phyloP scores from a whole-genome alignment of 768 basidiomycete species.

The Trametes sanguinea region DNA sequence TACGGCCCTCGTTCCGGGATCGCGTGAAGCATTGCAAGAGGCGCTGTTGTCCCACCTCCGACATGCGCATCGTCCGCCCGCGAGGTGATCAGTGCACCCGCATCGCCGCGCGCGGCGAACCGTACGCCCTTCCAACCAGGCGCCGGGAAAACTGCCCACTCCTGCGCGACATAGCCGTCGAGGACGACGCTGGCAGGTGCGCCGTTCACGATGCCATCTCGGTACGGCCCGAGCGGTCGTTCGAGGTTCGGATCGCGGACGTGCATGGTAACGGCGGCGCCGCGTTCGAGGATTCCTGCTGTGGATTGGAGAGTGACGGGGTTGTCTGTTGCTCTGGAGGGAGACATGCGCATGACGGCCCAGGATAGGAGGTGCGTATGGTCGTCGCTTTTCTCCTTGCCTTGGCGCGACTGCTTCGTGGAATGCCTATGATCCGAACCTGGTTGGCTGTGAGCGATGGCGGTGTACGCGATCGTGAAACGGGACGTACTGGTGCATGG shows the following conservation, averaged over 20 bases:
- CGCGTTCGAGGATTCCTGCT: conserved; percentile 19
- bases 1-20: conserved; percentile 23
- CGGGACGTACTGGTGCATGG: conserved; percentile 18
- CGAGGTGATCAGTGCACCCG: conserved; percentile 17
- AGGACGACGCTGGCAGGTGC: conserved; percentile 20
- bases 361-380: conserved; percentile 25
- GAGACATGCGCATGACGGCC: conserved; percentile 21
- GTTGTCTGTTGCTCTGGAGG: conserved; percentile 13
- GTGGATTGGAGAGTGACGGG: conserved; percentile 14
- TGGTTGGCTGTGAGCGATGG: neutral
- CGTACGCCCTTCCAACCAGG: neutral
- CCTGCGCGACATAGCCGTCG: conserved; percentile 17
- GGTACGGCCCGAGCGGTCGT: conserved; percentile 21
- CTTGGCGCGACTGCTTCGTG: neutral
- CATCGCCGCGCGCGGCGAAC: conserved; percentile 23
- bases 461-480: neutral
- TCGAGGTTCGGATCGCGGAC: conserved; percentile 22
- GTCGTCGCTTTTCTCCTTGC: neutral
- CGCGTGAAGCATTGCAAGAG: conserved; percentile 19
- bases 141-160: conserved; percentile 23
- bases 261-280: conserved; percentile 20
- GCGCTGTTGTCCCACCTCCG: conserved; percentile 1
- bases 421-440: conserved; percentile 8
- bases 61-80: neutral
- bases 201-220: conserved; percentile 24